phyloP scores from a whole-genome alignment of 1,284 basidiomycete species.

The Sanghuangporus sanghuang region DNA sequence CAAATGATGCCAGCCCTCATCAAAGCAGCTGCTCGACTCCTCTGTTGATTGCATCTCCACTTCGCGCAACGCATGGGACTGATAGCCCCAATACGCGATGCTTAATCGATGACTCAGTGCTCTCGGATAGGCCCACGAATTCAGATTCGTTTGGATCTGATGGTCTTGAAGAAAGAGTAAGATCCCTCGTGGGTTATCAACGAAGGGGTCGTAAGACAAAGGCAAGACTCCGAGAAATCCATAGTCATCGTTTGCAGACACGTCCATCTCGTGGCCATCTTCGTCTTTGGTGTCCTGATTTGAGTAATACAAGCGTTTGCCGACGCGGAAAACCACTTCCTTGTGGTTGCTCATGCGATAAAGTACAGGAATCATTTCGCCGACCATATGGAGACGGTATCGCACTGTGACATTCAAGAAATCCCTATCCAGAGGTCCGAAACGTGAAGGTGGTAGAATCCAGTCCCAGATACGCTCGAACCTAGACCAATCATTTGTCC shows the following conservation, averaged over 20 bases:
- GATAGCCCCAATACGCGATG: not conserved
- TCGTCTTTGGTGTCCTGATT: not conserved
- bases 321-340: conserved; percentile 1
- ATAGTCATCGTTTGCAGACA: not conserved
- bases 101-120: not conserved
- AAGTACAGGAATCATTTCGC: not conserved
- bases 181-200: not conserved
- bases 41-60: too few relatives aligned
- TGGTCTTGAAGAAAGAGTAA: not conserved
- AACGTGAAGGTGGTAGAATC: conserved; percentile 1
- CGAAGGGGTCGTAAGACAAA: not conserved
- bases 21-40: too few relatives aligned
- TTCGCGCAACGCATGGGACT: not conserved
- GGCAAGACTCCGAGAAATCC: not conserved
- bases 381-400: not conserved
- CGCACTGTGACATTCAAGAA: not conserved
- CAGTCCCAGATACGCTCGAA: not conserved
- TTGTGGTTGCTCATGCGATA: not conserved
- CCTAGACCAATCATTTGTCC: conserved; percentile 8
- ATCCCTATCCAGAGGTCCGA: not conserved
- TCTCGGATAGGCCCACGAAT: not conserved
- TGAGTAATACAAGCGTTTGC: not conserved
- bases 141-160: not conserved
- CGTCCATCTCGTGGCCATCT: not conserved
- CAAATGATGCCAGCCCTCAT: too few relatives aligned